These are phyloP conservation scores for Cryphonectria nitschkei DNA, from an alignment of 2,329 filamentous ascomycete species.

Conservation along the genomic window DNA sequence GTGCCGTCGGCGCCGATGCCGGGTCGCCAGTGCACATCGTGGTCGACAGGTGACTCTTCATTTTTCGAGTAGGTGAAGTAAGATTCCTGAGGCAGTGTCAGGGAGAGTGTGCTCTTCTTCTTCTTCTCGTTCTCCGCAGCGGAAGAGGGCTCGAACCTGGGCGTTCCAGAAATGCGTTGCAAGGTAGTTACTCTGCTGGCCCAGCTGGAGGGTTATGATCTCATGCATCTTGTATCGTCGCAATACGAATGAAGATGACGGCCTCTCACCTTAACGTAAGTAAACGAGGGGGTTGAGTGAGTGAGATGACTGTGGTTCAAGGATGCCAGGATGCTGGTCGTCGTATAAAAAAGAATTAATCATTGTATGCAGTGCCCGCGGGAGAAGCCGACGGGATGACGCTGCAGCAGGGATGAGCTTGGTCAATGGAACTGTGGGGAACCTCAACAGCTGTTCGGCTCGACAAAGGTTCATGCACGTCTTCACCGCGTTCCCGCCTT, in stretches of 20 bases:
- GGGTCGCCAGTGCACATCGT: slow-evolving; percentile 86
- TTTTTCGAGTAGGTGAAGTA: slow-evolving; percentile 87
- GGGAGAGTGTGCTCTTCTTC: neutral
- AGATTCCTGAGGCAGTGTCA: slow-evolving; percentile 68
- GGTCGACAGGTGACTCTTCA: slow-evolving; percentile 71
- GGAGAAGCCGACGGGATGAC: slow-evolving; percentile 25
- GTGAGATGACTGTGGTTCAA: slow-evolving; percentile 16
- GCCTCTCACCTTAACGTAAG: neutral
- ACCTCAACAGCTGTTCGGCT: neutral
- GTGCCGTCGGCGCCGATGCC: slow-evolving; percentile 81
- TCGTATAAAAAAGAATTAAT: neutral
- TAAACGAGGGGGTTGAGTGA: neutral
- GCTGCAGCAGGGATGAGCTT: slow-evolving; percentile 25
- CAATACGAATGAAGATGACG: neutral
- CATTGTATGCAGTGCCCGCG: slow-evolving; percentile 14
- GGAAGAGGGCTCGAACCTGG: slow-evolving; percentile 58
- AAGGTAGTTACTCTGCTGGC: slow-evolving; percentile 89
- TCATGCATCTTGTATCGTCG: slow-evolving; percentile 73
- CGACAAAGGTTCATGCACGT: slow-evolving; percentile 5
- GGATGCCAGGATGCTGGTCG: neutral
- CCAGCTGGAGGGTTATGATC: slow-evolving; percentile 91
- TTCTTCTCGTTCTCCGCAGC: neutral
- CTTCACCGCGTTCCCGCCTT: neutral
- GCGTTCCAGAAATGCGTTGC: slow-evolving; percentile 98
- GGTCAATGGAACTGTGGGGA: slow-evolving; percentile 18